Percentiles rank a stretch among this genome's conserved stretches.
Conservation (phyloP, 768 basidiomycete species). For the Amanita pseudoporphyria region DNA sequence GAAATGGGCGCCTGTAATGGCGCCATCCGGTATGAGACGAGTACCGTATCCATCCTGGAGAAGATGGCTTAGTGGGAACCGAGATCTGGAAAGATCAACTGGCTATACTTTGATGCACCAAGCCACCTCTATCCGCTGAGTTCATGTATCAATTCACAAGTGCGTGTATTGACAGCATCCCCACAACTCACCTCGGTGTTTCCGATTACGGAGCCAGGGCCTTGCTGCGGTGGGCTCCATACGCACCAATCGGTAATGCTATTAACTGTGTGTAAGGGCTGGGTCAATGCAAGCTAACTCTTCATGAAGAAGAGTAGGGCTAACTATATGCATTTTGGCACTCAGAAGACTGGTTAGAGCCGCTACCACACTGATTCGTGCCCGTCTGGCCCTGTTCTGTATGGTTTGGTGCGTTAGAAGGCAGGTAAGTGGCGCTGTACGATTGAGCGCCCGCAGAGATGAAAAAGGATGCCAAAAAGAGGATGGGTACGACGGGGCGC, state of each 20-base stretch:
- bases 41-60: slow-evolving; percentile 47
- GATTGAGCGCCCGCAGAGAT: slow-evolving; percentile 8
- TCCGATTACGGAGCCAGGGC: slow-evolving; percentile 42
- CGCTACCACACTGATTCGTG: slow-evolving; percentile 56
- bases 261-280: slow-evolving; percentile 32
- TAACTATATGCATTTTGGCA: slow-evolving; percentile 62
- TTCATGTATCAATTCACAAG: slow-evolving; percentile 8
- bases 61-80: no score
- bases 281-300: background rate
- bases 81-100: slow-evolving; percentile 1
- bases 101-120: slow-evolving; percentile 31
- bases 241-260: slow-evolving; percentile 42
- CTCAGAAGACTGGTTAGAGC: slow-evolving; percentile 40
- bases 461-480: background rate
- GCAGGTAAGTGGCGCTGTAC: slow-evolving; percentile 24
- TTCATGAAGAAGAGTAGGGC: slow-evolving; percentile 13
- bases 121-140: slow-evolving; percentile 31
- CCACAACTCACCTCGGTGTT: slow-evolving; percentile 42
- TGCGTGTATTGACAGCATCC: no score
- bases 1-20: slow-evolving; percentile 61
- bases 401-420: slow-evolving; percentile 34
- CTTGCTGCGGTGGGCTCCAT: slow-evolving; percentile 36
- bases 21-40: slow-evolving; percentile 61
- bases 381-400: slow-evolving; percentile 52
- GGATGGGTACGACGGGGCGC: background rate